Evolutionary conservation across 768 basidiomycete species (phyloP), one percentile per base, ranked within the genome.

Genomic region (Flagelloscypha sp.): DNA sequence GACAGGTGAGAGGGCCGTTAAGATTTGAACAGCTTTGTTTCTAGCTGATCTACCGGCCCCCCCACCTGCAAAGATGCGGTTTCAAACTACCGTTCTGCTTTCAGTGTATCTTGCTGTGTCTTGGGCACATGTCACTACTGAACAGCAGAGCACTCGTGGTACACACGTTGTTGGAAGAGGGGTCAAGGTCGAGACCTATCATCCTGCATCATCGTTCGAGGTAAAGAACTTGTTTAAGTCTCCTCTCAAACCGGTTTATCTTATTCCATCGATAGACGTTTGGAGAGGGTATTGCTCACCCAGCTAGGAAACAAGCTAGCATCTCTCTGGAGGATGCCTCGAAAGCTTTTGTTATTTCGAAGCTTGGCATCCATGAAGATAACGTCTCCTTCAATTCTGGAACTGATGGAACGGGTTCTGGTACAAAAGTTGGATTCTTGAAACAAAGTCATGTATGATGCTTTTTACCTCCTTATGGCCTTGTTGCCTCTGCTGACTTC

Each of bases 151-250:
- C 3, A 63, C 61, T 6, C 59, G 61, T 38, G 47, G 56, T 15
- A 43, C 40, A 6, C 55, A 57, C 20, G 37, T 46, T 28, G 40
- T 65, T 25, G 50, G 49, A n/a, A 52, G 50, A 18, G 54, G 50
- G 13, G 28, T 59, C 23, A 44, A 55, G 44, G 34, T 66, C 20
- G 57, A 59, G 36, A 45, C 48, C 8, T 66, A 50, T 53, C 58
- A 64, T 44, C 63, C 63, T 7, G 44, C 41, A 11, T 61, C 59
- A 21, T 54, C 53, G 6, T 63, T 50, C 41, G 50, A 64, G 52
- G 63, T 59, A 34, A 29, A 43, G 29, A 10, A 24, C 20, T 12
- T 7, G 24, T 36, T 22, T n/a, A 9, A 19, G 20, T 24, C 21
- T n/a, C 31, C 6, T 7, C 10, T 13, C 21, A 34, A 23, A 22